Evolutionary conservation across 352 stramenopile genomes (phyloP), one percentile per base, ranked within the genome.

Genomic region (Hyphochytrium catenoides): DNA sequence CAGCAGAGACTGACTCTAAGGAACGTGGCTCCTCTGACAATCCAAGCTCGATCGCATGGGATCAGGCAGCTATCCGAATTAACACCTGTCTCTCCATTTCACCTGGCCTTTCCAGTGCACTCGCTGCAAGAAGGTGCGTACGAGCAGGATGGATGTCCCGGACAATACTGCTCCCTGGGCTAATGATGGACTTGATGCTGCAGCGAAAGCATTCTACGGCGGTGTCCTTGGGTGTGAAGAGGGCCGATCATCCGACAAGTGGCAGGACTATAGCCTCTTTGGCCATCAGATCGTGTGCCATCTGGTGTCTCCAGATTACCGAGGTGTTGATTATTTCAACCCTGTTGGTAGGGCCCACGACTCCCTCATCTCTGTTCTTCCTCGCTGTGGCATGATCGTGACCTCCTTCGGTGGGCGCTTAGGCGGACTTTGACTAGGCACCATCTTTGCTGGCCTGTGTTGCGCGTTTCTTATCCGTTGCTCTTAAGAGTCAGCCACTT

Each of bases 71-170:
- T n/a, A n/a, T n/a, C n/a, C n/a, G n/a, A n/a, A n/a, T n/a, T n/a
- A n/a, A n/a, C n/a, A n/a, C n/a, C 35, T 19, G 26, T 47, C 3
- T 29, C 32, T 16, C 74, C 74, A 3, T 89, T 89, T 41, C 74
- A 89, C 48, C 47, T 88, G 15, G 83, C 86, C 11, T 77, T 96
- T 51, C 86, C 86, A 6, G 86, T 96, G n/a, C 86, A 95, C 57
- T 62, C 91, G 42, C 52, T 96, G 17, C 51, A 75, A 27, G 42
- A 58, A 52, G 63, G 63, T 76, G 34, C 11, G 8, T 11, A 3
- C 20, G 7, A 7, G 16, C 6, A 19, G 12, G n/a, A 36, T 7
- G 30, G 18, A 3, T 21, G 11, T 17, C 21, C 12, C 6, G 19
- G 27, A 32, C 3, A 15, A 3, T 16, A 7, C 4, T 8, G 4